phyloP scores from a whole-genome alignment of 1,284 basidiomycete species.

The Leccinum subatratum region DNA sequence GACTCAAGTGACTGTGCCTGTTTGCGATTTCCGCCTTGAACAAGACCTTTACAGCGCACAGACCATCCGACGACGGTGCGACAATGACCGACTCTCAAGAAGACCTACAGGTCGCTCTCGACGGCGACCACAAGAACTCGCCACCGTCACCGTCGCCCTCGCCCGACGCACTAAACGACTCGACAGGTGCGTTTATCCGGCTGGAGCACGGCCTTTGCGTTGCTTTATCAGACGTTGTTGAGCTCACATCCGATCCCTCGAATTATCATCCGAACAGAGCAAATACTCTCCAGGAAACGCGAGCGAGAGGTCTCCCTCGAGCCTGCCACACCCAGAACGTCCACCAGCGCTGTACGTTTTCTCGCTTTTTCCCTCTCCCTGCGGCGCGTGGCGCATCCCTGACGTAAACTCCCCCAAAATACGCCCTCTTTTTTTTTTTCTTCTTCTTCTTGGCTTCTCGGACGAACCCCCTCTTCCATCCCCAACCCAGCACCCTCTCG shows the following conservation, averaged over 20 bases:
- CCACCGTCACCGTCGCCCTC: conserved; percentile 32
- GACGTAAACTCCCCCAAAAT: conserved; percentile 28
- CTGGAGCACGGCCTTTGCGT: conserved; percentile 19
- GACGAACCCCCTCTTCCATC: background rate
- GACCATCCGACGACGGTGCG: conserved; percentile 24
- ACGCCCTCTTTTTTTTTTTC: conserved; percentile 9
- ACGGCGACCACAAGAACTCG: conserved; percentile 20
- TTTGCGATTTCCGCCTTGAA: conserved; percentile 27
- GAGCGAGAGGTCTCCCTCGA: conserved; percentile 72
- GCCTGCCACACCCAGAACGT: conserved; percentile 51
- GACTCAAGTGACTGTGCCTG: conserved; percentile 25
- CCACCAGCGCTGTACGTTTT: conserved; percentile 32
- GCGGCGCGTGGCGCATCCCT: conserved; percentile 17
- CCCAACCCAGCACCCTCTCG: conserved; percentile 44
- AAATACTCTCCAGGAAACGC: conserved; percentile 48
- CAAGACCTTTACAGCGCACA: conserved; percentile 29
- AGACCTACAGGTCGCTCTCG: conserved; percentile 12
- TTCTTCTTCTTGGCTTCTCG: conserved; percentile 7
- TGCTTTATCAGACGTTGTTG: conserved; percentile 28
- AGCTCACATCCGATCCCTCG: conserved; percentile 18
- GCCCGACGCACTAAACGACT: conserved; percentile 28
- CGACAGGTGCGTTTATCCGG: conserved; percentile 30
- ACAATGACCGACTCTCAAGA: conserved; percentile 29
- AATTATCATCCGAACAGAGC: conserved; percentile 27
- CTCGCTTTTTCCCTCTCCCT: conserved; percentile 5